Conservation (phyloP, 108 stramenopile species). For the Fistulifera solaris region DNA sequence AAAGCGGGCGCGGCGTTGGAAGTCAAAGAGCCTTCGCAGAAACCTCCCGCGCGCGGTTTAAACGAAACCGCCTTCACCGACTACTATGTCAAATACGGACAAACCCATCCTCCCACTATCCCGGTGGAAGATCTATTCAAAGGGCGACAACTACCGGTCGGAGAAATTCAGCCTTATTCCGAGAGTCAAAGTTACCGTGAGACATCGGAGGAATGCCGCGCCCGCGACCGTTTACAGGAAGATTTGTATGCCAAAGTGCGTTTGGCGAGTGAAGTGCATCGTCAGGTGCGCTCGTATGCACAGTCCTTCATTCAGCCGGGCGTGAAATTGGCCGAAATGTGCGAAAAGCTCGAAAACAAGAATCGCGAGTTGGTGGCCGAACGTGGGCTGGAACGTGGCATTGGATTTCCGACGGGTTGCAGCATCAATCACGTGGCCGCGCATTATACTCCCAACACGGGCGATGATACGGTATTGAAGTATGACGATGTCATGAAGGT, state of each 20-base stretch:
- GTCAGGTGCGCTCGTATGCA: slow-evolving; percentile 92
- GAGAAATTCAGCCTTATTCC: slow-evolving; percentile 85
- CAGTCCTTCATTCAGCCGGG: slow-evolving; percentile 96
- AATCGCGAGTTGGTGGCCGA: slow-evolving; percentile 88
- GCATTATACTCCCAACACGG: slow-evolving; percentile 96
- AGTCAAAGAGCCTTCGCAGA: slow-evolving; percentile 51
- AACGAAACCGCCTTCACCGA: slow-evolving; percentile 84
- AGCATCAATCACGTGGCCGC: slow-evolving; percentile 97
- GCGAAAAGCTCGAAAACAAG: slow-evolving; percentile 87
- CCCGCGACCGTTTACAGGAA: slow-evolving; percentile 67
- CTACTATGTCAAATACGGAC: slow-evolving; percentile 88
- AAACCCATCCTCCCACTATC: slow-evolving; percentile 95
- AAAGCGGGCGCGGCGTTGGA: slow-evolving; percentile 27
- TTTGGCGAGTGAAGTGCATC: slow-evolving; percentile 88
- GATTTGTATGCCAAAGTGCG: slow-evolving; percentile 87
- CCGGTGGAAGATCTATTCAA: slow-evolving; percentile 64
- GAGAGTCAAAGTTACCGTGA: slow-evolving; percentile 79
- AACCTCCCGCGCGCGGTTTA: slow-evolving; percentile 65
- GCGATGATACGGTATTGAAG: slow-evolving; percentile 87
- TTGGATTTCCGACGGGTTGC: slow-evolving; percentile 98
- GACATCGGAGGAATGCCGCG: slow-evolving; percentile 79
- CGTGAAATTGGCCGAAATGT: slow-evolving; percentile 92
- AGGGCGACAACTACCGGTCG: slow-evolving; percentile 65
- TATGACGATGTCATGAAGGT: slow-evolving; percentile 96
- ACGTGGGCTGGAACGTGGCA: slow-evolving; percentile 83